Evolutionary conservation across 192 early-diverging fungal genomes (phyloP).

Genomic region (Entrophospora sp.): DNA sequence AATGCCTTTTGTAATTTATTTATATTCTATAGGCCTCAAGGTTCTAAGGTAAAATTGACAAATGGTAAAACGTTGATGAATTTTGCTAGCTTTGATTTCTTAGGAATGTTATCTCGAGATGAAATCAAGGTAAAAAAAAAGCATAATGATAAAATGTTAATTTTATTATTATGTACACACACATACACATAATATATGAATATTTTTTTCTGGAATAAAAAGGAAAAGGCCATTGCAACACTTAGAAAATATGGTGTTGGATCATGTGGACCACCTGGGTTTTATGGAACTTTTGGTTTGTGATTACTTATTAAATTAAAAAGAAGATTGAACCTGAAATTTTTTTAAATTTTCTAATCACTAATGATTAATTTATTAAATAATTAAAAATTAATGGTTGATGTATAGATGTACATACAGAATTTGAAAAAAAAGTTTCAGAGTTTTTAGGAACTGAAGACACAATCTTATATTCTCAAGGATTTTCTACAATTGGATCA

Average conservation of each 20-base stretch:
- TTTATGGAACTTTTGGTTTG: constrained; percentile 79
- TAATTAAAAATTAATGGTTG: too few relatives aligned
- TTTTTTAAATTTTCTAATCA: too few relatives aligned
- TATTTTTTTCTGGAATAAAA: not conserved
- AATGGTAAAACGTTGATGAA: constrained; percentile 62
- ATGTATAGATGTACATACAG: constrained; percentile 80
- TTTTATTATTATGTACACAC: too few relatives aligned
- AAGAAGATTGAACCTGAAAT: too few relatives aligned
- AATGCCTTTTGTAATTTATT: too few relatives aligned
- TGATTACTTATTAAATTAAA: too few relatives aligned
- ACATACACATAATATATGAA: not conserved
- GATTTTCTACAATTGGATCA: constrained; percentile 81
- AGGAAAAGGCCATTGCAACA: constrained; percentile 71
- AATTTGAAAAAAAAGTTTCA: constrained; percentile 82
- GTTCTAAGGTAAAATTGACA: constrained; percentile 52
- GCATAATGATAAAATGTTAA: too few relatives aligned
- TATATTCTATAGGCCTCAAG: constrained; percentile 32
- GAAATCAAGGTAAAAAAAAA: constrained; percentile 43
- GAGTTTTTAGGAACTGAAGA: constrained; percentile 72
- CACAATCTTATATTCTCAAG: constrained; percentile 91
- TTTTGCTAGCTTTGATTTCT: constrained; percentile 80
- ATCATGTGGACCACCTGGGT: constrained; percentile 90
- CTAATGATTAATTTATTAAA: too few relatives aligned
- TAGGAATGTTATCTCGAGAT: constrained; percentile 69
- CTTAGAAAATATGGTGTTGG: constrained; percentile 92